Evolutionary conservation across 2,329 filamentous ascomycete species (phyloP).

Genomic region (Aspergillus sojae): DNA sequence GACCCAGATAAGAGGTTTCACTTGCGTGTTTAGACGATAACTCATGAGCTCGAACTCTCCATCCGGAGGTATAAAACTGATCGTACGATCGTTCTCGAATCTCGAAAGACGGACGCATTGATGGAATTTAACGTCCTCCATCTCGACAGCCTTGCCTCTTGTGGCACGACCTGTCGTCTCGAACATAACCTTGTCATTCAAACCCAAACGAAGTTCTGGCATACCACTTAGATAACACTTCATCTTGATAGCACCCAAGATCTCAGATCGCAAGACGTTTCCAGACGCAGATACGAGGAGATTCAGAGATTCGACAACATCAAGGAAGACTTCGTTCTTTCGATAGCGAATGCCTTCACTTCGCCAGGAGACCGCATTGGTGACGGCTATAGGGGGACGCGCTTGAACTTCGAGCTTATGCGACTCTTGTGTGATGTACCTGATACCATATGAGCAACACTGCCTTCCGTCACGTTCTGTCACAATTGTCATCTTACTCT

Average conservation of each 20-base stretch:
- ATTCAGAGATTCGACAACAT: conserved; percentile 95
- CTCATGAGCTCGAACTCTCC: conserved; percentile 99
- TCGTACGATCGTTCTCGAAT: conserved; percentile 98
- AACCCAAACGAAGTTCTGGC: conserved; percentile 88
- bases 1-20: conserved; percentile 98
- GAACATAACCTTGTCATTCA: conserved; percentile 99
- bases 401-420: conserved; percentile 98
- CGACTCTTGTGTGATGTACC: conserved; percentile 97
- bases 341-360: conserved; percentile 97
- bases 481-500: conserved; percentile 58
- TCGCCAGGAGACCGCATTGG: conserved; percentile 96
- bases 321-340: conserved; percentile 99
- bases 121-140: conserved; percentile 99
- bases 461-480: conserved; percentile 14
- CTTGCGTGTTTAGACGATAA: conserved; percentile 96
- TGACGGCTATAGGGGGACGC: conserved; percentile 93
- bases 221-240: conserved; percentile 99
- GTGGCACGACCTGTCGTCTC: conserved; percentile 94
- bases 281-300: conserved; percentile 91
- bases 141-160: conserved; percentile 94
- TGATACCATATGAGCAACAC: conserved; percentile 25
- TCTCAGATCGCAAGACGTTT: conserved; percentile 94
- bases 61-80: conserved; percentile 97
- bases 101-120: conserved; percentile 93
- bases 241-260: conserved; percentile 97